Evolutionary conservation across 805 yeast species (phyloP).

Genomic region (Cyberlindnera lachancei): DNA sequence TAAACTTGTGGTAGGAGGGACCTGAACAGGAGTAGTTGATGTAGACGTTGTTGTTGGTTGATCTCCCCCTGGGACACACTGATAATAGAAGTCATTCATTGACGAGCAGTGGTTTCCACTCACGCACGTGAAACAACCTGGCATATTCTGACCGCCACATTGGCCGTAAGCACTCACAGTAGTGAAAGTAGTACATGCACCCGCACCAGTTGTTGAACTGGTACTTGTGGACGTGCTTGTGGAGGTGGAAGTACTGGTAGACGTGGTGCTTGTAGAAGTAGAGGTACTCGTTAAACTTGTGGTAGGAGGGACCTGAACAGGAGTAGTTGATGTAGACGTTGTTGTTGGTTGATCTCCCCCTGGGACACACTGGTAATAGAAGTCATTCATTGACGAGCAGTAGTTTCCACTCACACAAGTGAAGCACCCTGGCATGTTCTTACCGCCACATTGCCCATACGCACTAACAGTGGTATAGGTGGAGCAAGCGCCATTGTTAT

Average conservation of each 20-base stretch:
- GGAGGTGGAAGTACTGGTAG: not conserved
- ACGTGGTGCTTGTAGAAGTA: not conserved
- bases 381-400: conserved; percentile 6
- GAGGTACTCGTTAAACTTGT: no score
- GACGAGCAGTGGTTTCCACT: conserved; percentile 6
- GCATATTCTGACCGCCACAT: conserved; percentile 13
- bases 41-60: not conserved
- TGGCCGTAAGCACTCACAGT: conserved; percentile 2
- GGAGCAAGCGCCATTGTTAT: not conserved
- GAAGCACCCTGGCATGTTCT: conserved; percentile 1
- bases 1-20: not conserved
- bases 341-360: no score
- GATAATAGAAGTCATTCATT: conserved; percentile 5
- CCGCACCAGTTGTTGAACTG: not conserved
- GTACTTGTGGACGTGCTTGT: not conserved
- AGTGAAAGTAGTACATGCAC: not conserved
- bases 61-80: conserved; percentile 9
- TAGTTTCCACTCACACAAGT: conserved; percentile 7
- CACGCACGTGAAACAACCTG: conserved; percentile 6
- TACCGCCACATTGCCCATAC: conserved; percentile 12
- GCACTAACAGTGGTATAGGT: not conserved
- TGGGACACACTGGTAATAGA: conserved; percentile 7
- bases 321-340: not conserved
- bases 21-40: not conserved
- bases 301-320: not conserved